Base-by-base conservation (phyloP, 148 eudicot species). In the Fallopia convolvulus region DNA sequence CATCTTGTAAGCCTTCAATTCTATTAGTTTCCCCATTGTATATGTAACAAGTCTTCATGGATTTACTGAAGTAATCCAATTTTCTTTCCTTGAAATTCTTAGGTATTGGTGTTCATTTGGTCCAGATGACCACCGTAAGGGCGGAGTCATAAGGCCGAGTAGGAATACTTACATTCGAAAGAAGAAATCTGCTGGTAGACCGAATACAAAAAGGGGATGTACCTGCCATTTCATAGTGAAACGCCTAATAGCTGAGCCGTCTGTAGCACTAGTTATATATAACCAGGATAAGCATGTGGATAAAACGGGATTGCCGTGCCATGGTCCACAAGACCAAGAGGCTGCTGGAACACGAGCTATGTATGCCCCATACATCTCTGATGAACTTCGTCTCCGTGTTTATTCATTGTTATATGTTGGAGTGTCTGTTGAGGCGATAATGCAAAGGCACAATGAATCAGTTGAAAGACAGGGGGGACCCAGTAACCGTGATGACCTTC, bases 91-190 rank as follows among this genome's bases (percentile, higher is more conserved):
- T 63, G 14, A 36, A 48, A 78, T 78, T 83, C 26, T 42, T 81
- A 94, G 97, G 90, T 94, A 92, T 77, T 94, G 99, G 97, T 94
- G 99, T 76, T 94, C 99, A 63, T 92, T 92, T 88, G 99, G 99
- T 13, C 99, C 99, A 32, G 97, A 92, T 81, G 99, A 94, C 79
- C 92, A 87, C 75, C 81, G 99, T 61, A 87, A 87, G 81, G 97
- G 99, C 47, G 99, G 99, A 39, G 52, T 90, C 68, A 88, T 94
- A 75, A 88, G 99, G 40, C 99, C 96, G n/a, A 92, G 99, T 84
- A 88, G 99, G 81, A 91, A 68, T 73, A 87, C 87, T 4, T 89
- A 85, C 47, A 82, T 83, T 32, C 82, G 88, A 6, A 94, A 92
- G 82, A 94, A 91, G 76, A 94, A 89, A 82, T 72, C 93, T 66